Conservation (phyloP, 179 eudicot genomes). For the Camellia oleifera region DNA sequence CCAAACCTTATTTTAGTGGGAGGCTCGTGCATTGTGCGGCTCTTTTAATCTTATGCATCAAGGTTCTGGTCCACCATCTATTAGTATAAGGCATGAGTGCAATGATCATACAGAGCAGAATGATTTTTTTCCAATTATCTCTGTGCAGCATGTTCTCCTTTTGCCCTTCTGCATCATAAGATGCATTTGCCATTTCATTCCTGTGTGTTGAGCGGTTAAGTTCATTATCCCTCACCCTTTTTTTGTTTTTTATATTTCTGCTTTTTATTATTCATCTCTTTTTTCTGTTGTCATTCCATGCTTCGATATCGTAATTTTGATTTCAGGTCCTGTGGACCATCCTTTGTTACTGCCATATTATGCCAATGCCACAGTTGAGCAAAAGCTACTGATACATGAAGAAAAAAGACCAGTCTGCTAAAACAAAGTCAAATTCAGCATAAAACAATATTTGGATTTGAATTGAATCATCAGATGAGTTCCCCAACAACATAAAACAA, state of each 20-base stretch:
- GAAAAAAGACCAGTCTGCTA: not conserved
- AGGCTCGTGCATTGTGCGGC: not conserved
- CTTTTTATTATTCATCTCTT: not conserved
- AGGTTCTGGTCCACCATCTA: not conserved
- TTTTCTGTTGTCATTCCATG: slow-evolving; percentile 5
- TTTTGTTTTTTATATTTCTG: not conserved
- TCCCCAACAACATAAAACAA: not conserved
- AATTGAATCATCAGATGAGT: not conserved
- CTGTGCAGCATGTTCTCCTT: not conserved
- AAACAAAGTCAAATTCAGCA: too few species aligned
- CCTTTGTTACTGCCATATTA: too few species aligned
- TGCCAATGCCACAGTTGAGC: not conserved
- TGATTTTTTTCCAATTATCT: not conserved
- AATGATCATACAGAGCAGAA: not conserved
- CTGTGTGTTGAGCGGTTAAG: not conserved
- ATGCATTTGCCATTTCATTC: slow-evolving; percentile 6
- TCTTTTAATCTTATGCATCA: not conserved
- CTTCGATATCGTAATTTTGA: not conserved
- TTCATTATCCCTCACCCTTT: not conserved
- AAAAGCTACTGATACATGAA: not conserved
- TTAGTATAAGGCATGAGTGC: slow-evolving; percentile 2
- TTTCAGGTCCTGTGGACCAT: not conserved
- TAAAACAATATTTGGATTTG: not conserved
- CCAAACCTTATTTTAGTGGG: not conserved
- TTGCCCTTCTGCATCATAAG: not conserved